These are phyloP conservation scores for Rhizomucor pusillus DNA, from an alignment of 371 early-diverging fungal genomes.

Conservation along the genomic window DNA sequence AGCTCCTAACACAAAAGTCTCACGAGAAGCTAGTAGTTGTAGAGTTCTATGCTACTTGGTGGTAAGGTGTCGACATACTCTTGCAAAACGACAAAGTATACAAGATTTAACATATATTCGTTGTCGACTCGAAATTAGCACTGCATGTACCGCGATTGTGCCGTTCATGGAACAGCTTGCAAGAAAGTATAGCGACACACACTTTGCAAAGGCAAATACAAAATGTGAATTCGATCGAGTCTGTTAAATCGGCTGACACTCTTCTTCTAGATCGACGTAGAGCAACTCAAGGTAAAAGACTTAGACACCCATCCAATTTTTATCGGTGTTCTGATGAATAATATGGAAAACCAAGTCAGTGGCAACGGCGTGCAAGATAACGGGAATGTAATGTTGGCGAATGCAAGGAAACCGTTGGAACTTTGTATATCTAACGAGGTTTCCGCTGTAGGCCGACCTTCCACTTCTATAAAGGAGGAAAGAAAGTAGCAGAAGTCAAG, in stretches of 20 bases:
- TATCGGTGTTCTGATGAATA: neutral
- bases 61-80: slow-evolving; percentile 24
- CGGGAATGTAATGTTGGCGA: slow-evolving; percentile 13
- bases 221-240: neutral
- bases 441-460: slow-evolving; percentile 52
- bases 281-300: slow-evolving; percentile 35
- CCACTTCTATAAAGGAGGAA: slow-evolving; percentile 64
- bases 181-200: slow-evolving; percentile 45
- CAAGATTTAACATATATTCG: neutral
- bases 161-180: slow-evolving; percentile 58
- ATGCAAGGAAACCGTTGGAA: neutral
- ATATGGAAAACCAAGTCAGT: slow-evolving; percentile 15
- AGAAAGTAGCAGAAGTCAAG: slow-evolving; percentile 65
- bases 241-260: neutral
- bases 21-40: slow-evolving; percentile 47
- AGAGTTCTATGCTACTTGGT: slow-evolving; percentile 59
- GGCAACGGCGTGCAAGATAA: slow-evolving; percentile 27
- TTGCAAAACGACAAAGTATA: neutral
- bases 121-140: too few relatives aligned
- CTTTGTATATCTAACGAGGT: neutral
- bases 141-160: slow-evolving; percentile 59
- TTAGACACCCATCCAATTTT: neutral
- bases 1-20: slow-evolving; percentile 20
- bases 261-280: slow-evolving; percentile 53
- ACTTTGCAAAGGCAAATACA: slow-evolving; percentile 56